These are phyloP conservation scores for Fusarium sp. DNA, from an alignment of 2,329 filamentous ascomycete genomes.

Conservation along the genomic window DNA sequence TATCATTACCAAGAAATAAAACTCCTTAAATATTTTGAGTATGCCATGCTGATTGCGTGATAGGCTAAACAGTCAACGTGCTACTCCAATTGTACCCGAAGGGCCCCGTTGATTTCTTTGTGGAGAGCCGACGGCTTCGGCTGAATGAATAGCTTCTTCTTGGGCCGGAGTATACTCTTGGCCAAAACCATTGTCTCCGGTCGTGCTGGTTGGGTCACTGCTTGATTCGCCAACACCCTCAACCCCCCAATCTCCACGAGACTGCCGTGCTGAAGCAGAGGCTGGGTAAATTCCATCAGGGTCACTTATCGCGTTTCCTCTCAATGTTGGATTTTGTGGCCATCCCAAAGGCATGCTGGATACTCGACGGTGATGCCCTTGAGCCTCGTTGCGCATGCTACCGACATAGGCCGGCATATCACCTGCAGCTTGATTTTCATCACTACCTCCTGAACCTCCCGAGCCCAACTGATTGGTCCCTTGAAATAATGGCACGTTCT, in stretches of 20 bases:
- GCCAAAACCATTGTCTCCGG: not conserved
- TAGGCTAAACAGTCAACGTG: constrained; percentile 7
- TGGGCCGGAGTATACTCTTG: not conserved
- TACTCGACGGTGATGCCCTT: constrained; percentile 40
- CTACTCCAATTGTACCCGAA: constrained; percentile 11
- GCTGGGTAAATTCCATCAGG: constrained; percentile 30
- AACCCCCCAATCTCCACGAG: constrained; percentile 28
- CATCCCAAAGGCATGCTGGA: constrained; percentile 55
- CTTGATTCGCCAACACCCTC: constrained; percentile 13
- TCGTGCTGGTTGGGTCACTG: constrained; percentile 14
- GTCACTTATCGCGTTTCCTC: constrained; percentile 38
- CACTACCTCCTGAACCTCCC: constrained; percentile 37
- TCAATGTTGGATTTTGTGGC: constrained; percentile 49
- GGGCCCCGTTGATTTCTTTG: constrained; percentile 1
- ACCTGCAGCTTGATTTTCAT: constrained; percentile 28
- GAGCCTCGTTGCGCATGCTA: constrained; percentile 34
- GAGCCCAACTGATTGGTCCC: constrained; percentile 22
- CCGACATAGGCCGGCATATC: constrained; percentile 32
- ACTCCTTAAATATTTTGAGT: not conserved
- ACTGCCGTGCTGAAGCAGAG: constrained; percentile 26
- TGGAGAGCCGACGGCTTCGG: not conserved
- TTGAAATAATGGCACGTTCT: constrained; percentile 20
- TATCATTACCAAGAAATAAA: constrained; percentile 8
- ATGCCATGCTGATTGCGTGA: not conserved
- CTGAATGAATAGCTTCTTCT: not conserved